Conservation (phyloP, 306 rosid genomes). For the Cucurbita pepo region DNA sequence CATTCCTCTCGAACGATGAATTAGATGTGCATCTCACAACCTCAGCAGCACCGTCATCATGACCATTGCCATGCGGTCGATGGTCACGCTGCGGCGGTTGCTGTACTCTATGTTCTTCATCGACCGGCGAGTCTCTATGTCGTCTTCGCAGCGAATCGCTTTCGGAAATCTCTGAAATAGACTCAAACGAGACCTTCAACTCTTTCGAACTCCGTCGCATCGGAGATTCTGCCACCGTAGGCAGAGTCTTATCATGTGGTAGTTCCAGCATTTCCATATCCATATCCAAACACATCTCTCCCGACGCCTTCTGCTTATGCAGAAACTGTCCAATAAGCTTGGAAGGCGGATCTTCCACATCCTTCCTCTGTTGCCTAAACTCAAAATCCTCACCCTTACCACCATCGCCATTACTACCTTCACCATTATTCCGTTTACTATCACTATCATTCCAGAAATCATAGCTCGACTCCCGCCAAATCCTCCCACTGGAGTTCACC, state of each 20-base stretch:
- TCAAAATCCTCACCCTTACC: slow-evolving; percentile 18
- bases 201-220: slow-evolving; percentile 24
- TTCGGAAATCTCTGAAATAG: background rate
- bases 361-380: slow-evolving; percentile 13
- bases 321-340: slow-evolving; percentile 55
- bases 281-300: slow-evolving; percentile 63
- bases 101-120: slow-evolving; percentile 15
- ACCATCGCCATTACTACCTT: background rate
- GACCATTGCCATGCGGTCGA: slow-evolving; percentile 3
- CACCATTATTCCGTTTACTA: background rate
- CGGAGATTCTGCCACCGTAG: slow-evolving; percentile 42
- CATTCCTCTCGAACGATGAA: slow-evolving; percentile 35
- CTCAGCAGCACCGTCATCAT: slow-evolving; percentile 16
- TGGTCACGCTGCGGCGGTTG: slow-evolving; percentile 16
- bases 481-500: background rate
- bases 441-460: slow-evolving; percentile 30
- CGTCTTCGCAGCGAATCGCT: slow-evolving; percentile 36
- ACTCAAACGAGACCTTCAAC: slow-evolving; percentile 47
- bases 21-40: slow-evolving; percentile 64
- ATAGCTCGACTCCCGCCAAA: slow-evolving; percentile 48
- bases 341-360: slow-evolving; percentile 58
- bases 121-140: slow-evolving; percentile 16
- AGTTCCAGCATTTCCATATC: slow-evolving; percentile 93
- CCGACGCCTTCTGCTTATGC: slow-evolving; percentile 61
- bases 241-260: slow-evolving; percentile 12